Base-by-base conservation (phyloP, 1,284 basidiomycete genomes). In the Chalciporus sp. region DNA sequence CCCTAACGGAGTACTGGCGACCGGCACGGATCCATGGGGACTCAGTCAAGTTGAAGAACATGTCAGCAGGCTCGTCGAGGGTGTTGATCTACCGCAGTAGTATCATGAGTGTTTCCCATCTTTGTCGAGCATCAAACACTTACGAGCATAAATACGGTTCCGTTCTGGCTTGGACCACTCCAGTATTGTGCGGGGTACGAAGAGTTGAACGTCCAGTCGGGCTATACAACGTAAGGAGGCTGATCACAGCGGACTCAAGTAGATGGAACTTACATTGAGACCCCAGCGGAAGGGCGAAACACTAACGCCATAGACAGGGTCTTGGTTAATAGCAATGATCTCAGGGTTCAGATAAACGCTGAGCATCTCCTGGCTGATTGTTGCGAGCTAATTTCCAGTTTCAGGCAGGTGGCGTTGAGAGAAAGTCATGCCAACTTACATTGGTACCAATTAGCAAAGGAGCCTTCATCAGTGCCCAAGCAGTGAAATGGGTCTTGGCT, bases 11-110 rank as follows among this genome's bases (percentile, higher is more conserved):
- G 59, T 88, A 87, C 61, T 85, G 78, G 42, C 82, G 70, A 19
- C 85, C 85, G 1, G 84, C 84, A 29, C 82, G 77, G 58, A 86
- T 81, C 85, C 85, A 87, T 0, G 85, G 85, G 0, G 84, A 85
- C 60, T 88, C 84, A 2, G 83, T 83, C 46, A 88, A 67, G 56
- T 76, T 84, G 73, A 88, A 88, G 58, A 69, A 76, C 75, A 88
- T 71, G 55, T 80, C 76, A 4, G 79, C 73, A 2, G 83, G 74
- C 61, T 80, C 67, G 57, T 82, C 73, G 11, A 84, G 73, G 12
- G 74, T 75, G 55, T 82, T 83, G 28, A 83, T 65, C 79, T 82
- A 42, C 16, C 19, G 12, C n/a, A 7, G 29, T 29, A 60, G 51
- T 26, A 47, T 37, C 6, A 37, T 45, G 16, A 49, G 11, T 47